Conservation (phyloP, 2,329 filamentous ascomycete species). For the Pestalotiopsis sp. region DNA sequence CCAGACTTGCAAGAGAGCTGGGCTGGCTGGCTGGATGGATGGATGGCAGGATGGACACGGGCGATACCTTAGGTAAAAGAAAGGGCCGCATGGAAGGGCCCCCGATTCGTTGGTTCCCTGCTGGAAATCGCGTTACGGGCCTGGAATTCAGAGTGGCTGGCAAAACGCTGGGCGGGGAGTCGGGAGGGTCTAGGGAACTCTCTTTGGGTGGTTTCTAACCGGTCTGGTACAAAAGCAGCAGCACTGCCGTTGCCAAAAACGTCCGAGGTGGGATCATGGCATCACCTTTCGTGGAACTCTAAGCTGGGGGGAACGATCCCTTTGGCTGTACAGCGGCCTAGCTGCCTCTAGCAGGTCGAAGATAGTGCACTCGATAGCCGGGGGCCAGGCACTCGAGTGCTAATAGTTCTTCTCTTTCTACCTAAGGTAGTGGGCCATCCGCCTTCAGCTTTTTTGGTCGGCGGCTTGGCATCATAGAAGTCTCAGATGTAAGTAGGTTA, state of each 20-base stretch:
- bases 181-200: not conserved
- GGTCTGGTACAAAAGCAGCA: slow-evolving; percentile 2
- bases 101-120: not conserved
- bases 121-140: not conserved
- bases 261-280: not conserved
- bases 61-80: not conserved
- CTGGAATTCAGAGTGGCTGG: not conserved
- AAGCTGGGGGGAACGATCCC: not conserved
- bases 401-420: not conserved
- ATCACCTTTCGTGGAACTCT: slow-evolving; percentile 8
- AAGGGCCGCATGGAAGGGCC: not conserved
- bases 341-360: not conserved
- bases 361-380: not conserved
- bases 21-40: not conserved
- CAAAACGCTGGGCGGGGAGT: not conserved
- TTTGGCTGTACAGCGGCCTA: not conserved
- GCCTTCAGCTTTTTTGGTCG: not conserved
- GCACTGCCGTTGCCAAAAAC: not conserved
- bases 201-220: slow-evolving; percentile 3
- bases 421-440: not conserved
- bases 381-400: not conserved
- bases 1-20: not conserved
- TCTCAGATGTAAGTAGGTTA: not conserved
- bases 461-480: not conserved
- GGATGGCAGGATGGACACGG: not conserved